Percentiles rank a stretch among this genome's conserved stretches.
phyloP scores from a whole-genome alignment of 1,284 basidiomycete species.

The Cryptococcus maquisensis region DNA sequence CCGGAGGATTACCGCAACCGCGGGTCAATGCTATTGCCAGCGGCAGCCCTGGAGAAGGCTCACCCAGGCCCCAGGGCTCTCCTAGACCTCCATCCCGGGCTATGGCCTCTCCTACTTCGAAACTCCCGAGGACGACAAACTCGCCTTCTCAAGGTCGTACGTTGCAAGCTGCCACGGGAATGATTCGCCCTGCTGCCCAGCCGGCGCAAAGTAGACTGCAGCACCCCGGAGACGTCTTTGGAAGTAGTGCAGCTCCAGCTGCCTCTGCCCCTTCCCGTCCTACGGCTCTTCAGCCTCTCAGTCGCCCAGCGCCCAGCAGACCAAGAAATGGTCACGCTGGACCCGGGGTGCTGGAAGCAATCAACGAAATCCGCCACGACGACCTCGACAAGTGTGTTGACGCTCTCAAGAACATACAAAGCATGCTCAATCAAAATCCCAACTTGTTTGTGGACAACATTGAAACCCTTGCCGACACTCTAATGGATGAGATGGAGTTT shows the following conservation, averaged over 20 bases:
- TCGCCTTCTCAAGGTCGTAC: constrained; percentile 13
- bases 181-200: constrained; percentile 6
- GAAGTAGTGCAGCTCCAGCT: background rate
- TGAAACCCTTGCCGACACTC: constrained; percentile 72
- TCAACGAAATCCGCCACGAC: constrained; percentile 50
- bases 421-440: constrained; percentile 67
- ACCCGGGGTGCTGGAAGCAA: constrained; percentile 19
- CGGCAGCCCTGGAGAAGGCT: background rate
- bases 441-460: constrained; percentile 52
- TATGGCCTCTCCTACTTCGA: constrained; percentile 1
- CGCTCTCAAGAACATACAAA: constrained; percentile 85
- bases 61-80: background rate
- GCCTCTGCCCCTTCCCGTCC: constrained; percentile 7
- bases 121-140: background rate
- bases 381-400: constrained; percentile 84
- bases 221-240: background rate
- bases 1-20: background rate
- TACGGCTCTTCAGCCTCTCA: constrained; percentile 22
- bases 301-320: constrained; percentile 4
- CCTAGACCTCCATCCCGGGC: background rate
- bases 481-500: constrained; percentile 81
- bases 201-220: constrained; percentile 1
- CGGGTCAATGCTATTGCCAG: constrained; percentile 1
- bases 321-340: background rate
- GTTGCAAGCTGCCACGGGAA: constrained; percentile 10